These are phyloP conservation scores for Pseudocercospora vitis DNA, from an alignment of 2,329 filamentous ascomycete species.

Conservation along the genomic window DNA sequence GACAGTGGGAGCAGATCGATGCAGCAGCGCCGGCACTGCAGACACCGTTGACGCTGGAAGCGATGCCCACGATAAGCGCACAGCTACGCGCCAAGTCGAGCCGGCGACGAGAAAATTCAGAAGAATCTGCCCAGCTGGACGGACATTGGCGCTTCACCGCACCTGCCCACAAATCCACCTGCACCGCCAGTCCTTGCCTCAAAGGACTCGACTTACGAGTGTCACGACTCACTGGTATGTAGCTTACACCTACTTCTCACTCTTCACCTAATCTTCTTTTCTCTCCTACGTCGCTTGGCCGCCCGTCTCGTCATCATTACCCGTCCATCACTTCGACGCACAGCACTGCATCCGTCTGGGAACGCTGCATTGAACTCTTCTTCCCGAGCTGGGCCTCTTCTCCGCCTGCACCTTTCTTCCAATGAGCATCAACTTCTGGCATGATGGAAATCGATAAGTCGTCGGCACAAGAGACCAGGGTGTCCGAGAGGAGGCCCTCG, in stretches of 20 bases:
- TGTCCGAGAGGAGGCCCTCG: constrained; percentile 22
- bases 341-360: constrained; percentile 1
- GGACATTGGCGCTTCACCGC: background rate
- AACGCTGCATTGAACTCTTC: constrained; percentile 15
- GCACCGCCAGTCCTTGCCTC: background rate
- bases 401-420: background rate
- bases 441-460: constrained; percentile 22
- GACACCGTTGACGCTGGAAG: too few relatives aligned
- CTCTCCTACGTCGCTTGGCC: too few relatives aligned
- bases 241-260: background rate
- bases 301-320: background rate
- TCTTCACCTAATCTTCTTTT: background rate
- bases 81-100: too few relatives aligned
- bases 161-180: background rate
- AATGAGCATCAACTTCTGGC: background rate
- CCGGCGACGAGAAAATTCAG: too few relatives aligned
- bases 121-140: too few relatives aligned
- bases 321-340: constrained; percentile 2
- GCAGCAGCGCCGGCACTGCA: too few relatives aligned
- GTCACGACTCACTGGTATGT: background rate
- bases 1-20: too few relatives aligned
- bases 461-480: constrained; percentile 7
- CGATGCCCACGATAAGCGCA: too few relatives aligned
- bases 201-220: too few relatives aligned
- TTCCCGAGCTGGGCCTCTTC: background rate